phyloP scores from a whole-genome alignment of 73 alveolate genomes.

The Blepharisma japonicum region DNA sequence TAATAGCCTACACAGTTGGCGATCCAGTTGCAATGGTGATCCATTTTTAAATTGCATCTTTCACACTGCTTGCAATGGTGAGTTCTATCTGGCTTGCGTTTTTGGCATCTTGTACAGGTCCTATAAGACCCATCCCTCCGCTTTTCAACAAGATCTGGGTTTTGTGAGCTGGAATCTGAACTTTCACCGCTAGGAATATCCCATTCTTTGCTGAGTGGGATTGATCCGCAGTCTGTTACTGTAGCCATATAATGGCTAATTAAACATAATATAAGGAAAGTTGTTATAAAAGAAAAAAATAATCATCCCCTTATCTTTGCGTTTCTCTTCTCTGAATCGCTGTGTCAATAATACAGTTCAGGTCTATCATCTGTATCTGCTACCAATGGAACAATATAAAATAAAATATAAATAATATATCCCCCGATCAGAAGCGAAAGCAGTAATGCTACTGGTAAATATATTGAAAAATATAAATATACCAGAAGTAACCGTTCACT shows the following conservation, averaged over 20 bases:
- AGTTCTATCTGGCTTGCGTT: slow-evolving; percentile 70
- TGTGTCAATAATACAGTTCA: background rate
- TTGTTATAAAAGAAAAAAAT: background rate
- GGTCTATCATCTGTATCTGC: background rate
- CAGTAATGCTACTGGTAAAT: background rate
- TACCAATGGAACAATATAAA: background rate
- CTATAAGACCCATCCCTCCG: slow-evolving; percentile 41
- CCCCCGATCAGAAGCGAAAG: background rate
- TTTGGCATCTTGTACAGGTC: slow-evolving; percentile 56
- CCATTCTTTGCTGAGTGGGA: slow-evolving; percentile 51
- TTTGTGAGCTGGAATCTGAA: slow-evolving; percentile 12
- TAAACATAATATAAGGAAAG: background rate
- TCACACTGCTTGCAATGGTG: slow-evolving; percentile 83
- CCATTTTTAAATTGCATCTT: slow-evolving; percentile 73
- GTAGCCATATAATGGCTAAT: slow-evolving; percentile 26
- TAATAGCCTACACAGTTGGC: slow-evolving; percentile 73
- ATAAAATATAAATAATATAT: background rate
- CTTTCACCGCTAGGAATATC: slow-evolving; percentile 30
- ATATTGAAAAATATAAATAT: background rate
- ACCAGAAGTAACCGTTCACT: background rate
- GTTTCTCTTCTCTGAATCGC: background rate
- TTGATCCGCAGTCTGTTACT: slow-evolving; percentile 40
- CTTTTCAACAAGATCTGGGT: slow-evolving; percentile 31
- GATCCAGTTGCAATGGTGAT: slow-evolving; percentile 90
- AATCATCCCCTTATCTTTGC: background rate